phyloP scores from a whole-genome alignment of 1,284 basidiomycete species.

The Cronartium quercuum region DNA sequence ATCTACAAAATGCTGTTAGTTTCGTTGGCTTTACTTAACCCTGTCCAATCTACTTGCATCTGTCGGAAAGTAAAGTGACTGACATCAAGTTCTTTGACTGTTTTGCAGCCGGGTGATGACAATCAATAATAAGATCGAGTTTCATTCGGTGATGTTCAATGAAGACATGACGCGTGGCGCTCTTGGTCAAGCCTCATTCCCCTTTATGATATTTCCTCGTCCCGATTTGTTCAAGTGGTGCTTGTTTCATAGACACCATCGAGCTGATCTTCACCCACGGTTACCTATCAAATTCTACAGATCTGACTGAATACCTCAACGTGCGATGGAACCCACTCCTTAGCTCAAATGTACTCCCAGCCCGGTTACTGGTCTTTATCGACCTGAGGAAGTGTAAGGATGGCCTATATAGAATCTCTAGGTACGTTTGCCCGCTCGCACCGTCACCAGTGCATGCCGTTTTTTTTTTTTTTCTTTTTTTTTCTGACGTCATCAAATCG shows the following conservation, averaged over 20 bases:
- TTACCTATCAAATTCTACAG: neutral
- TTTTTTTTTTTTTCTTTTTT: no score
- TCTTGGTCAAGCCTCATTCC: neutral
- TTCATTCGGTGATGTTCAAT: conserved; percentile 34
- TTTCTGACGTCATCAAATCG: neutral
- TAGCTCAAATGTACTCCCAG: neutral
- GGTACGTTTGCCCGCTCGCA: no score
- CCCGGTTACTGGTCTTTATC: conserved; percentile 3
- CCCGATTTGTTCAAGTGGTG: neutral
- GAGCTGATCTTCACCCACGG: neutral
- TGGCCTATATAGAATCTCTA: conserved; percentile 9
- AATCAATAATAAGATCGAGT: conserved; percentile 19
- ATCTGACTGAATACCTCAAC: neutral
- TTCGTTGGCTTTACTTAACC: neutral
- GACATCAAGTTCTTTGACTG: neutral
- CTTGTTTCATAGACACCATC: neutral
- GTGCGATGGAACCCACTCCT: neutral
- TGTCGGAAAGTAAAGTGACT: neutral
- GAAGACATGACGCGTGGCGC: conserved; percentile 19
- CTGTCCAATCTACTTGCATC: no score
- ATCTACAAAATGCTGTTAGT: conserved; percentile 24
- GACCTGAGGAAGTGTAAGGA: neutral
- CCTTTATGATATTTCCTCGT: neutral
- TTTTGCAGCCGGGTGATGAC: neutral
- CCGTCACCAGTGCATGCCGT: no score